Base-by-base conservation (phyloP, 192 early-diverging fungal genomes). In the Blastocladiella britannica region DNA sequence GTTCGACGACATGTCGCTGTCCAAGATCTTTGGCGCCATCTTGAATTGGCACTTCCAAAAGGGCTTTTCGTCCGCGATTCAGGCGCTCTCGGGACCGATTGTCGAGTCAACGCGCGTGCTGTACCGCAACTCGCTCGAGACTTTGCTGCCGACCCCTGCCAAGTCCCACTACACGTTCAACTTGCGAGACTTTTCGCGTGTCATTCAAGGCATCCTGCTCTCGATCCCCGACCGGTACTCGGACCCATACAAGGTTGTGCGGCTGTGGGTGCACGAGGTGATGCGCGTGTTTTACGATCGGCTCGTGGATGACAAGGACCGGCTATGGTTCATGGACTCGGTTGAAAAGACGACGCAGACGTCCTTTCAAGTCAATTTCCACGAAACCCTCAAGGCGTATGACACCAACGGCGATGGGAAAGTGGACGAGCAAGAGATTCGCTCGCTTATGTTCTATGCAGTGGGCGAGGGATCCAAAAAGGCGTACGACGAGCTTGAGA, bases 151-250 rank as follows among this genome's bases (percentile, higher is more conserved):
- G 23, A 81, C 91, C 0, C 93, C 97, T 67, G 87, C 85, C 63
- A 94, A 99, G 70, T 88, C 93, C 1, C 96, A 99, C 69, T 99
- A 97, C 60, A 87, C 97, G 59, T 99, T 97, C 71, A 91, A 87
- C 62, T 94, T 94, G 58, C 87, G 96, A 72, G 96, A 99, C 75
- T 76, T 99, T 63, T 97, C 93, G 1, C 84, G 96, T 24, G 97
- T 93, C 92, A 80, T 90, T 59, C 83, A 91, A 52, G 96, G 94
- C 64, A 93, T 99, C 28, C 92, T 82, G 67, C 92, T 93, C 61
- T 87, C 88, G 5, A 82, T 81, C 51, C 78, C 86, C 6, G 67
- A 86, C 53, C 94, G 97, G 59, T 59, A 73, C 3, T 68, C 85
- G 26, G 68, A 70, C 51, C 72, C 87, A 4, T 87, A 95, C 64